These are phyloP conservation scores for Candida anutae DNA, from an alignment of 1,139 yeast species.

Conservation along the genomic window DNA sequence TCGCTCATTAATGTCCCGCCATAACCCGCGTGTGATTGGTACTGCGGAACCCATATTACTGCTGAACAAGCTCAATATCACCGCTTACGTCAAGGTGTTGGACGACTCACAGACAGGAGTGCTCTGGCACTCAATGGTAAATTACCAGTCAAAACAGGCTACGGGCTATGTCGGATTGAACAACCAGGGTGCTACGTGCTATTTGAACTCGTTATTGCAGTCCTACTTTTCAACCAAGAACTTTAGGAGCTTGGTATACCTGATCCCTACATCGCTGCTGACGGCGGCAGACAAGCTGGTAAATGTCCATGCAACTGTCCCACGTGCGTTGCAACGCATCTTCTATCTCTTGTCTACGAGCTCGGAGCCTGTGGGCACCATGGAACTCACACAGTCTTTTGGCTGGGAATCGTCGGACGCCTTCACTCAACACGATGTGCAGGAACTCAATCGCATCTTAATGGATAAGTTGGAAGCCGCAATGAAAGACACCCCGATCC, in stretches of 20 bases:
- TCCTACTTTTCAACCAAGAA: slow-evolving; percentile 80
- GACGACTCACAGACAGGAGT: slow-evolving; percentile 89
- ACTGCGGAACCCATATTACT: slow-evolving; percentile 38
- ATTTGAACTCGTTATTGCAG: slow-evolving; percentile 83
- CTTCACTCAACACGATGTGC: slow-evolving; percentile 96
- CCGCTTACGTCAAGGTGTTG: slow-evolving; percentile 69
- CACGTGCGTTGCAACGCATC: slow-evolving; percentile 79
- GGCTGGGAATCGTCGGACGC: slow-evolving; percentile 98
- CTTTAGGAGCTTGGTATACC: slow-evolving; percentile 80
- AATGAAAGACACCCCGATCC: slow-evolving; percentile 86
- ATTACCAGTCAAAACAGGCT: slow-evolving; percentile 78
- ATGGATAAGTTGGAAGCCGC: slow-evolving; percentile 91
- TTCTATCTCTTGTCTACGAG: slow-evolving; percentile 76
- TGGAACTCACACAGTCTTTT: slow-evolving; percentile 81
- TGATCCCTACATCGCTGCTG: slow-evolving; percentile 57
- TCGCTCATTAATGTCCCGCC: slow-evolving; percentile 32
- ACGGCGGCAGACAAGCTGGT: slow-evolving; percentile 3
- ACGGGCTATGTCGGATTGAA: slow-evolving; percentile 91
- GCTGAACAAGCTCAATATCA: slow-evolving; percentile 55
- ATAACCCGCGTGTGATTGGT: slow-evolving; percentile 9
- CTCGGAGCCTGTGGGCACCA: slow-evolving; percentile 69
- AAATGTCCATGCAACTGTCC: slow-evolving; percentile 43
- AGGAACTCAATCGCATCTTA: slow-evolving; percentile 87
- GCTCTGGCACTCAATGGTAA: slow-evolving; percentile 79
- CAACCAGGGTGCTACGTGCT: slow-evolving; percentile 98